Conservation (phyloP, 139 green algal genomes). For the Limnomonas spitsbergensis region DNA sequence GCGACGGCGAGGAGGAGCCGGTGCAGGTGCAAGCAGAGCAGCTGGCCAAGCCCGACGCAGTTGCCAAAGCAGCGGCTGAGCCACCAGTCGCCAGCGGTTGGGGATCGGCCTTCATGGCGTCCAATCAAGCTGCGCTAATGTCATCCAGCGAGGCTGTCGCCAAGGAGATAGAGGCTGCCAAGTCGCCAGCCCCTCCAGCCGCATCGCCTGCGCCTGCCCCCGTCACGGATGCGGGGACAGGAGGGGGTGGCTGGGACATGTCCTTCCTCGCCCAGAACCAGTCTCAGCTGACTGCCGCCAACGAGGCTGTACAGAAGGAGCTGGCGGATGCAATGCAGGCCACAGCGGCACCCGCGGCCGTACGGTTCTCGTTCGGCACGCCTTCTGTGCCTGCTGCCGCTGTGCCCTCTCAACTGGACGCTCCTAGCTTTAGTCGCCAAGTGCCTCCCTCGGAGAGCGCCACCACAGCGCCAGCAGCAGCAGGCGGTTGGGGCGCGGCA, state of each 20-base stretch:
- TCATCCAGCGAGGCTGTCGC: constrained; percentile 1
- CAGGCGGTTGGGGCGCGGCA: constrained; percentile 9
- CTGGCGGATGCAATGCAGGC: background rate
- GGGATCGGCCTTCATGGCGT: constrained; percentile 10
- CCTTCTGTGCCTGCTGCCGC: background rate
- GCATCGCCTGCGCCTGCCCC: background rate
- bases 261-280: constrained; percentile 6
- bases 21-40: too few relatives aligned
- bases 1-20: too few relatives aligned
- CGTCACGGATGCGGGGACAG: background rate
- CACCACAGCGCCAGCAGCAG: background rate
- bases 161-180: constrained; percentile 7
- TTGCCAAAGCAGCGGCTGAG: background rate
- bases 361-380: background rate
- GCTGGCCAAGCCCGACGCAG: too few relatives aligned
- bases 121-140: background rate
- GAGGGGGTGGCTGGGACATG: background rate
- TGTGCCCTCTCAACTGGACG: too few relatives aligned
- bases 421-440: too few relatives aligned
- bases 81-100: constrained; percentile 7
- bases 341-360: background rate
- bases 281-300: background rate
- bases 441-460: too few relatives aligned
- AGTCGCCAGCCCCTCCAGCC: constrained; percentile 12
- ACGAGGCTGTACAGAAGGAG: constrained; percentile 8